Evolutionary conservation across 1,139 yeast genomes (phyloP).

Genomic region (Geotrichum citri-aurantii): DNA sequence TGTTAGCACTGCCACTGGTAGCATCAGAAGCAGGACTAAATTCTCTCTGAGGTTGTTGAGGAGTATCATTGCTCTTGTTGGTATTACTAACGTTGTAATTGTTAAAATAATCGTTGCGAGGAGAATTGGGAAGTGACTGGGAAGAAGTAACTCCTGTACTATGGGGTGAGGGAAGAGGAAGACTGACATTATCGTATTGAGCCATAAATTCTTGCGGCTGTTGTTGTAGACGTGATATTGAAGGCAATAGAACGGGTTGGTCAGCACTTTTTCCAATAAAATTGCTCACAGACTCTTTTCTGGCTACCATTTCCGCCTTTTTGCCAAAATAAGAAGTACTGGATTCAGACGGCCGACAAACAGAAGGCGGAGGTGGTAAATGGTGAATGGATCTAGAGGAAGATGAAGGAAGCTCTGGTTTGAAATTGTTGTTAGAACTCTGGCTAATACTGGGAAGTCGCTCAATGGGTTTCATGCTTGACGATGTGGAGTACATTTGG

Average conservation of each 20-base stretch:
- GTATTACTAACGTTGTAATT: conserved; percentile 2
- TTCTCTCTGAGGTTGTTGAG: not conserved
- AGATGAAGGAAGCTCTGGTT: not conserved
- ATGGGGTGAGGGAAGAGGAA: conserved; percentile 14
- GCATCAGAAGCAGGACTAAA: conserved; percentile 4
- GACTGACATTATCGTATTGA: conserved; percentile 8
- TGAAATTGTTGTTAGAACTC: not conserved
- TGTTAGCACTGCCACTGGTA: conserved; percentile 1
- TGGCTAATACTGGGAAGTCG: conserved; percentile 11
- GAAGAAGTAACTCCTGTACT: not conserved
- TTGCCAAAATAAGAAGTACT: not conserved
- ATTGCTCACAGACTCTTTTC: not conserved
- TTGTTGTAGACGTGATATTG: conserved; percentile 13
- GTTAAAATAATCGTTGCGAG: not conserved
- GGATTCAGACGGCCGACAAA: not conserved
- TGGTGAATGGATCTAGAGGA: not conserved
- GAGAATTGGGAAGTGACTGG: not conserved
- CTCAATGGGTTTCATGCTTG: not conserved
- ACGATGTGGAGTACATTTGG: not conserved
- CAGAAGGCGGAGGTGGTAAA: conserved; percentile 4
- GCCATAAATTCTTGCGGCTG: not conserved
- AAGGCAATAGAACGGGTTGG: conserved; percentile 4
- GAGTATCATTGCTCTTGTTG: not conserved
- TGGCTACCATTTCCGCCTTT: not conserved
- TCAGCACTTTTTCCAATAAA: not conserved